Percentiles rank a stretch among this genome's conserved stretches.
Evolutionary conservation across 2,329 filamentous ascomycete genomes (phyloP).

Genomic region (Phialophora tarda): DNA sequence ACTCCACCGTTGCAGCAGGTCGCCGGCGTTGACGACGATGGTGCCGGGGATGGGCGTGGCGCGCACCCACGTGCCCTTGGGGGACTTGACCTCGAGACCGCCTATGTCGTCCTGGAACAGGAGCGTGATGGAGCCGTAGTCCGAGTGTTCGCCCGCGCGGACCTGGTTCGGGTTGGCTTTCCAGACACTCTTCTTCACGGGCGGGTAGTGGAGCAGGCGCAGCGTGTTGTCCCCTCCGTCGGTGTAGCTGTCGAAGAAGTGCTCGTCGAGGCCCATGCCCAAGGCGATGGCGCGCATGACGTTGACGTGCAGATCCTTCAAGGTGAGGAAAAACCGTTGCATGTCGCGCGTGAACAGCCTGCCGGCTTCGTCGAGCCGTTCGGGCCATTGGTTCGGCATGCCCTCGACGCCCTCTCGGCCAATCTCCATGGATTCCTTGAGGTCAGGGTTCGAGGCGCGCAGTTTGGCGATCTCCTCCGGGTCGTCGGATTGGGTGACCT

Average conservation of each 20-base stretch:
- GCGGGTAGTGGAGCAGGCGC: constrained; percentile 77
- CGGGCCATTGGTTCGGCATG: constrained; percentile 80
- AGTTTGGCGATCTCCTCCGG: constrained; percentile 63
- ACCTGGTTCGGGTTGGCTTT: constrained; percentile 70
- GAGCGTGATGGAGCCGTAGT: constrained; percentile 62
- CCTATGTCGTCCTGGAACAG: constrained; percentile 63
- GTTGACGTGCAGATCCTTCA: constrained; percentile 74
- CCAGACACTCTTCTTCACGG: constrained; percentile 70
- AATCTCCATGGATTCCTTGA: constrained; percentile 67
- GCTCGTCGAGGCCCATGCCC: constrained; percentile 73
- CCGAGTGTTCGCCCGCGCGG: constrained; percentile 74
- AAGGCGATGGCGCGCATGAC: constrained; percentile 85
- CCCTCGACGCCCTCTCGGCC: constrained; percentile 65
- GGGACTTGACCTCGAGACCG: constrained; percentile 68
- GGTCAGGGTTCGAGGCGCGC: constrained; percentile 57
- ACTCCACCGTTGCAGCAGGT: constrained; percentile 83
- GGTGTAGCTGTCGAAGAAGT: constrained; percentile 78
- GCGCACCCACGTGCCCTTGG: constrained; percentile 78
- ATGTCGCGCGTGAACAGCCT: constrained; percentile 72
- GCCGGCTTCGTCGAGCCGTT: constrained; percentile 54
- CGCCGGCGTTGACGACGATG: constrained; percentile 87
- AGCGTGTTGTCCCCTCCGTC: constrained; percentile 73
- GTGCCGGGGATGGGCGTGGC: constrained; percentile 81
- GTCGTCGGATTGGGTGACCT: constrained; percentile 66
- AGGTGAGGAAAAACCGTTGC: constrained; percentile 74